Conservation (phyloP, 2,329 filamentous ascomycete species). For the Cyphellophora europaea region DNA sequence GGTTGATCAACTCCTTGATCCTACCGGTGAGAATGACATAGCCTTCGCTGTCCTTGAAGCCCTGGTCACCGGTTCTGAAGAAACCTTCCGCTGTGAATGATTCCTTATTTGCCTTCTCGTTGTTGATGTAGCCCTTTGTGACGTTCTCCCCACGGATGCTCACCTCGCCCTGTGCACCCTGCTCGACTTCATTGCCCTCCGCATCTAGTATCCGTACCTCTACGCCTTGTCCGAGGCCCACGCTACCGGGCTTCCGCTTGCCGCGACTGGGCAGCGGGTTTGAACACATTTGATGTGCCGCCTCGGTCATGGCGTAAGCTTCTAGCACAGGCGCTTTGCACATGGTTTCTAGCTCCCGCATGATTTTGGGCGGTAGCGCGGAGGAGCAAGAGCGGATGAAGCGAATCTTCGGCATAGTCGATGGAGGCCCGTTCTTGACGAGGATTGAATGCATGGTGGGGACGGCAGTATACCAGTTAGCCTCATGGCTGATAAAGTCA, state of each 20-base stretch:
- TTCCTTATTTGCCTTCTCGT: conserved; percentile 62
- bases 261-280: conserved; percentile 57
- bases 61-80: conserved; percentile 83
- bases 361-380: conserved; percentile 70
- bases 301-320: conserved; percentile 90
- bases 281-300: conserved; percentile 44
- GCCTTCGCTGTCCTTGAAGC: conserved; percentile 67
- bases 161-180: conserved; percentile 69
- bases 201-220: conserved; percentile 69
- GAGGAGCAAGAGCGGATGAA: conserved; percentile 86
- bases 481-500: conserved; percentile 63
- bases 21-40: conserved; percentile 82
- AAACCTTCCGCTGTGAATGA: conserved; percentile 68
- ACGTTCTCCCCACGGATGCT: conserved; percentile 76
- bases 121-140: conserved; percentile 78
- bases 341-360: conserved; percentile 66
- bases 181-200: conserved; percentile 56
- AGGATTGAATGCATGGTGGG: conserved; percentile 88
- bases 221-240: conserved; percentile 75
- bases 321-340: conserved; percentile 76
- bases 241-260: conserved; percentile 70
- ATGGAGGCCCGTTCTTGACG: conserved; percentile 61
- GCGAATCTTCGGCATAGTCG: conserved; percentile 61
- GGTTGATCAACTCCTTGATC: conserved; percentile 87
- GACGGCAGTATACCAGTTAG: conserved; percentile 91